These are phyloP conservation scores for Aspergillus affinis DNA, from an alignment of 495 filamentous ascomycete genomes.

Conservation along the genomic window DNA sequence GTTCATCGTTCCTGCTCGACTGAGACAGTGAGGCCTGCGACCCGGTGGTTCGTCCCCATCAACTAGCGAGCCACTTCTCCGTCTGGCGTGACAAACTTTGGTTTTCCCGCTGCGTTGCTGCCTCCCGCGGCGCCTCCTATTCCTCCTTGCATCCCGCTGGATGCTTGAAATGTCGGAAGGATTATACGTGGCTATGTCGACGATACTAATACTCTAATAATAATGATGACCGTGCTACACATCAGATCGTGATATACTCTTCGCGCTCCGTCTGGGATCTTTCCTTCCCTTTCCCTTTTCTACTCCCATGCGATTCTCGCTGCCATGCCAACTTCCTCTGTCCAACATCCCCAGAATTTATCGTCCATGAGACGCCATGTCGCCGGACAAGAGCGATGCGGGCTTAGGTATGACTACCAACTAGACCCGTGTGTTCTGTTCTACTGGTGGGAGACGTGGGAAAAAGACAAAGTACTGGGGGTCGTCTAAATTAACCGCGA, in stretches of 20 bases:
- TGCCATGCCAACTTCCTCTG: slow-evolving; percentile 20
- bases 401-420: slow-evolving; percentile 22
- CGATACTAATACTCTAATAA: no score
- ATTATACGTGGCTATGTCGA: no score
- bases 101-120: background rate
- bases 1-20: background rate
- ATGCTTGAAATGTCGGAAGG: no score
- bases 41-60: background rate
- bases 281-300: slow-evolving; percentile 11
- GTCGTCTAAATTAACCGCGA: slow-evolving; percentile 5
- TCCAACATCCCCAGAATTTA: slow-evolving; percentile 15
- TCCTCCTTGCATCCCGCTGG: background rate
- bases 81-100: no score
- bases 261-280: slow-evolving; percentile 6
- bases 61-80: background rate
- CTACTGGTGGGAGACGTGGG: background rate
- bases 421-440: background rate
- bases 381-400: slow-evolving; percentile 31
- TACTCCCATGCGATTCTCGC: slow-evolving; percentile 9
- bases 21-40: background rate
- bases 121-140: background rate
- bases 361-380: slow-evolving; percentile 34
- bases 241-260: no score
- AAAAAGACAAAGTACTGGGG: background rate
- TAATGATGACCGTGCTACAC: no score